Base-by-base conservation (phyloP, 441 rosid species). In the Dalechampia spathulata region DNA sequence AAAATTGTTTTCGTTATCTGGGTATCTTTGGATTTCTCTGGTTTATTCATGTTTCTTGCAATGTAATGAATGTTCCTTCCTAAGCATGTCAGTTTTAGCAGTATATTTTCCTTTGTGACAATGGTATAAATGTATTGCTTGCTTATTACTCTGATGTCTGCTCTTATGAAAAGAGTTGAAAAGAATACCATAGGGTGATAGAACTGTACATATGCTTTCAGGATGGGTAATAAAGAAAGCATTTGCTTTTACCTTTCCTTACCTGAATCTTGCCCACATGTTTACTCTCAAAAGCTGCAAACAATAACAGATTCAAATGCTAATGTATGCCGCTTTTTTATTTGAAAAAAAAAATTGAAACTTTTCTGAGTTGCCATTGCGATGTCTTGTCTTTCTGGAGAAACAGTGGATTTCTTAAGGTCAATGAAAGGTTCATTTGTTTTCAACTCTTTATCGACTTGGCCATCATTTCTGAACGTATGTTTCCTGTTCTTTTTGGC, bases 351-450 rank as follows among this genome's bases (percentile, higher is more conserved):
- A n/a, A n/a, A n/a, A n/a, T n/a, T n/a, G n/a, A n/a, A n/a, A n/a
- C 5, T 44, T 0, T 6, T n/a, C 10, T 23, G 15, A 38, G 47
- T 39, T 25, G 34, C 23, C 58, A 39, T 34, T 26, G 55, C 20
- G 20, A 51, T 34, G 55, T 10, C 26, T 17, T 12, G 9, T 40
- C 39, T 39, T 49, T 27, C 19, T 52, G 55, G 60, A 57, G 43
- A 23, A 70, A 70, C 69, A 53, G 64, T 28, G n/a, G 41, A 7
- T 20, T 1, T 42, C 43, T 58, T 49, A 26, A 43, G 26, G 58
- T 62, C 70, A 55, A 47, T 55, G 45, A 27, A 19, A 38, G 55
- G 67, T 42, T 23, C 67, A n/a, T 30, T 16, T 69, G 45, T 62
- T 61, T 30, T 57, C 49, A 52, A 3, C 54, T 34, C 23, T 30